Conservation (phyloP, 2,329 filamentous ascomycete species). For the Aspergillus sp. region DNA sequence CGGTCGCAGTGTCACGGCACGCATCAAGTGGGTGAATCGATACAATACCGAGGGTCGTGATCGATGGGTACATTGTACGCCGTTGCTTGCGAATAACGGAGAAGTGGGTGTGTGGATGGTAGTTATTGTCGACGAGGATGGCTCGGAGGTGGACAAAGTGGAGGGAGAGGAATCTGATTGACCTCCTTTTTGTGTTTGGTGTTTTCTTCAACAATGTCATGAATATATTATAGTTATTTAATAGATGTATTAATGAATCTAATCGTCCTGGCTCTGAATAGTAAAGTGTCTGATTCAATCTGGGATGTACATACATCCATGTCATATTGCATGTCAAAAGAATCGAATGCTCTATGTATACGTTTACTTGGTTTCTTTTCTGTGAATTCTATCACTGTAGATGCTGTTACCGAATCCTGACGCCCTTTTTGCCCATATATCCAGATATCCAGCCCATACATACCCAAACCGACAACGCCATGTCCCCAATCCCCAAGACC, state of each 20-base stretch:
- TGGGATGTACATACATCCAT: too few relatives aligned
- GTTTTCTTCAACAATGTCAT: neutral
- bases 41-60: constrained; percentile 58
- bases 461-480: neutral
- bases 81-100: constrained; percentile 65
- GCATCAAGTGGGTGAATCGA: constrained; percentile 67
- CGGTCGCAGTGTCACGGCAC: constrained; percentile 71
- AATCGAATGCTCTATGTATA: neutral
- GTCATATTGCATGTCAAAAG: neutral
- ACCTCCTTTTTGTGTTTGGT: neutral
- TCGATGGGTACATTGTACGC: constrained; percentile 77
- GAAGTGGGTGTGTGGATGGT: constrained; percentile 78
- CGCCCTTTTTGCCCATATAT: neutral
- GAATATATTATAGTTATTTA: neutral
- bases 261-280: neutral
- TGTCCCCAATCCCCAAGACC: neutral
- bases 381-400: neutral
- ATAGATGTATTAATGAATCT: neutral
- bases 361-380: neutral
- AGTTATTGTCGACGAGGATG: constrained; percentile 67
- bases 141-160: constrained; percentile 10
- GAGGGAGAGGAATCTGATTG: neutral
- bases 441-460: neutral
- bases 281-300: too few relatives aligned
- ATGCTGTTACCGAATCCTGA: neutral